Base-by-base conservation (phyloP, 2,329 filamentous ascomycete genomes). In the Neoarthrinium moseri region DNA sequence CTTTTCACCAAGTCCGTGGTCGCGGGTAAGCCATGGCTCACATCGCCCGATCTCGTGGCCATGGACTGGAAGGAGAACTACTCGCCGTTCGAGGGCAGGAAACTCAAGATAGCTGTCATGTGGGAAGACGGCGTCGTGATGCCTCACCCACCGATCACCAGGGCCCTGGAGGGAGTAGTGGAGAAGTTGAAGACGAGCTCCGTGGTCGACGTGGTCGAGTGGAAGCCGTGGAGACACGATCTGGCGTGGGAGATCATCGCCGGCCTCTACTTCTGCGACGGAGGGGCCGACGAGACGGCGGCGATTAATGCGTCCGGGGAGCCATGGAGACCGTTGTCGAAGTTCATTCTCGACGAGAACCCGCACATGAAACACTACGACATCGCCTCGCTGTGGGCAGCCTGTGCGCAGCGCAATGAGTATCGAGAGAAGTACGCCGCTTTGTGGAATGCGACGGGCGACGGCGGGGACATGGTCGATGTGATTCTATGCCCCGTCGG, bases 61-160 rank as follows among this genome's bases (percentile, higher is more conserved):
- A 40, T 62, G 26, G 51, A 51, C 20, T 61, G 55, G 59, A 51
- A 45, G 10, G 8, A 7, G 17, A 18, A 11, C 10, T 10, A 12
- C 8, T 8, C 15, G 21, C 41, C 29, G 12, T 48, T 49, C 10
- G 35, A 41, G 11, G 47, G 45, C n/a, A 64, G 64, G 47, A 81
- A 76, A 50, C 62, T 86, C 5, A 82, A 77, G 54, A 69, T 88
- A n/a, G 84, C 74, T 0, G 71, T 83, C 2, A 63, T 84, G 36
- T 75, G 76, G 69, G 71, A 80, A 60, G 81, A 86, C 48, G 78
- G 74, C 0, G 70, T 84, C 10, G 78, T 84, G 0, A 73, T 69
- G 51, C 80, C 80, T 1, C 81, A 83, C 48, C 81, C 81, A 0
- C 81, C 81, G 0, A 71, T 84, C 29, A 65, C 65, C 1, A 66